Percentiles rank a stretch among this genome's conserved stretches.
Conservation (phyloP, 345 rosid species). For the Brassica cretica region DNA sequence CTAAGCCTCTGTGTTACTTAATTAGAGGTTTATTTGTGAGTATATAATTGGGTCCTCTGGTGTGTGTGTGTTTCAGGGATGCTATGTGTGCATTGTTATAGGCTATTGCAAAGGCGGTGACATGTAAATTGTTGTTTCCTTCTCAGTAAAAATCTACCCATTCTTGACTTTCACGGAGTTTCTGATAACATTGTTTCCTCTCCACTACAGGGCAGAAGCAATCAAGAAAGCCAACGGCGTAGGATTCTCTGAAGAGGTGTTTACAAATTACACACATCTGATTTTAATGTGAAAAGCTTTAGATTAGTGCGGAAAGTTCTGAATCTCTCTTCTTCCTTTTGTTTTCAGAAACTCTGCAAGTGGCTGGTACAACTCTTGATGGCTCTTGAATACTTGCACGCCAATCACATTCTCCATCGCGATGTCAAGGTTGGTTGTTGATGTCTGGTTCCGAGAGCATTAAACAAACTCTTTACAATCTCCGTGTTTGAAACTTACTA, state of each 20-base stretch:
- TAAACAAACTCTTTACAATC: background rate
- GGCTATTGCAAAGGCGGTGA: constrained; percentile 99
- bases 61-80: constrained; percentile 63
- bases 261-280: background rate
- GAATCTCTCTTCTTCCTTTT: constrained; percentile 20
- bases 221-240: constrained; percentile 83
- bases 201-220: constrained; percentile 78
- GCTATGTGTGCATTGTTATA: constrained; percentile 95
- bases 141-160: constrained; percentile 23
- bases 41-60: constrained; percentile 2
- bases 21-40: background rate
- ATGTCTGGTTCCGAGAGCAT: constrained; percentile 1
- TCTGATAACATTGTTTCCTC: constrained; percentile 21
- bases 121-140: constrained; percentile 60
- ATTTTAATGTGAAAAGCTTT: background rate
- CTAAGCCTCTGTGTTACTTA: background rate
- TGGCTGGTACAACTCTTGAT: constrained; percentile 96
- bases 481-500: background rate
- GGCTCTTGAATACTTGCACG: constrained; percentile 97
- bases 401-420: constrained; percentile 92
- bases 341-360: constrained; percentile 81
- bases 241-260: constrained; percentile 79
- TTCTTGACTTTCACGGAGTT: constrained; percentile 11
- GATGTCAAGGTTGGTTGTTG: constrained; percentile 82
- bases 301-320: background rate